A percentile compares a stretch with the other conserved stretches of the same genome.
Conservation (phyloP, 176 grass and related monocot species). For the Phoenix roebelenii region DNA sequence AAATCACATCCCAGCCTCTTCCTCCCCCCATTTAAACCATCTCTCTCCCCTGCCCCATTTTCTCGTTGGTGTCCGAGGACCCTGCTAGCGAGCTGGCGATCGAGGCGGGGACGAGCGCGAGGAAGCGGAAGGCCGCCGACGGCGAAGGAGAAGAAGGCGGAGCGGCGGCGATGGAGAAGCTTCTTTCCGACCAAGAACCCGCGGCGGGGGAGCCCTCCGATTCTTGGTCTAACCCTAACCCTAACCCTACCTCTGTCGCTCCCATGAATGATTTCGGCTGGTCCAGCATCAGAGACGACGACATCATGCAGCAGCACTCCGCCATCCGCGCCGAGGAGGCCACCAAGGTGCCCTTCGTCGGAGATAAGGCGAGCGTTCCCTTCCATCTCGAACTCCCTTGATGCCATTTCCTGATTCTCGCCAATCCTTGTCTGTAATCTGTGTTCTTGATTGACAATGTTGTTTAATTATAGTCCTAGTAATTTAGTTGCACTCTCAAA, state of each 20-base stretch:
- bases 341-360: slow-evolving; percentile 56
- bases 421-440: no score
- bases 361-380: slow-evolving; percentile 41
- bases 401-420: no score
- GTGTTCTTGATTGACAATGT: no score
- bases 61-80: no score
- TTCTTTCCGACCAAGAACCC: not conserved
- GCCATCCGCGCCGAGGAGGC: slow-evolving; percentile 42
- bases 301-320: slow-evolving; percentile 16
- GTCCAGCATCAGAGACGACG: slow-evolving; percentile 39
- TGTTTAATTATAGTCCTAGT: no score
- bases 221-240: slow-evolving; percentile 26
- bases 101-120: slow-evolving; percentile 76
- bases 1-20: no score
- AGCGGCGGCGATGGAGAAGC: not conserved
- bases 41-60: no score
- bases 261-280: slow-evolving; percentile 47
- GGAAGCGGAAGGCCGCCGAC: slow-evolving; percentile 78
- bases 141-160: slow-evolving; percentile 10
- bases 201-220: slow-evolving; percentile 1
- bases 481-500: no score
- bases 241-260: slow-evolving; percentile 21
- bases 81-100: slow-evolving; percentile 33
- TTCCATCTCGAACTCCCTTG: no score
- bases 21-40: no score